Base-by-base conservation (phyloP, 1,284 basidiomycete species). In the Fomitopsis schrenkii region DNA sequence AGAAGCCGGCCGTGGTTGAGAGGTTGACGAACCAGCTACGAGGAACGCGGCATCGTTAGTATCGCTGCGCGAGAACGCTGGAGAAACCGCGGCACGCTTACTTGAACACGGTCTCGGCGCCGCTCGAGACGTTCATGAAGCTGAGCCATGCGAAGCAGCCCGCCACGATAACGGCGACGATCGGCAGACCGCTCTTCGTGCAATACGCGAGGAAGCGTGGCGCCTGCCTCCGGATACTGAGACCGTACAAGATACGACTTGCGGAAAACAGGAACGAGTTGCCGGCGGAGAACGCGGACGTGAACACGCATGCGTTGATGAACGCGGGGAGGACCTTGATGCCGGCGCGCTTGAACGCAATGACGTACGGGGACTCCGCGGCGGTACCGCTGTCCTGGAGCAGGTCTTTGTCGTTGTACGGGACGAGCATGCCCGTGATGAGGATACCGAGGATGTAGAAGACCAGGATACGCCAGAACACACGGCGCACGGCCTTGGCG, bases 161-260 rank as follows among this genome's bases (percentile, higher is more conserved):
- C 61, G 76, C 64, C 22, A 62, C 30, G 55, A 69, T 46, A n/a
- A 94, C 80, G 15, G 87, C 80, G 36, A 75, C 77, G 62, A 91
- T 75, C 0, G 94, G 93, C 0, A 94, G 77, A 53, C 93, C 93
- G 3, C 77, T 74, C 75, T 86, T 87, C 40, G 91, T 94, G 74
- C 90, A 93, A 58, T 82, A 80, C 3, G 81, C 66, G 65, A 91
- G 78, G 64, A 86, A 73, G 62, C 71, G 79, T 0, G 90, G 90
- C 2, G 90, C 88, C 72, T 94, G 90, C 2, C 89, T 86, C 59
- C 90, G 86, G 53, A 93, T 76, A 0, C 92, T 84, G 35, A 96
- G 80, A 45, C 92, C 93, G 71, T 94, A 95, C 30, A 95, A 78
- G 28, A 93, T 88, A 69, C 95, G 88, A 10, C 91, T 93, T 0